Percentiles rank a stretch among this genome's conserved stretches.
phyloP scores from a whole-genome alignment of 805 yeast species.

The Saccharomycopsis sp. region DNA sequence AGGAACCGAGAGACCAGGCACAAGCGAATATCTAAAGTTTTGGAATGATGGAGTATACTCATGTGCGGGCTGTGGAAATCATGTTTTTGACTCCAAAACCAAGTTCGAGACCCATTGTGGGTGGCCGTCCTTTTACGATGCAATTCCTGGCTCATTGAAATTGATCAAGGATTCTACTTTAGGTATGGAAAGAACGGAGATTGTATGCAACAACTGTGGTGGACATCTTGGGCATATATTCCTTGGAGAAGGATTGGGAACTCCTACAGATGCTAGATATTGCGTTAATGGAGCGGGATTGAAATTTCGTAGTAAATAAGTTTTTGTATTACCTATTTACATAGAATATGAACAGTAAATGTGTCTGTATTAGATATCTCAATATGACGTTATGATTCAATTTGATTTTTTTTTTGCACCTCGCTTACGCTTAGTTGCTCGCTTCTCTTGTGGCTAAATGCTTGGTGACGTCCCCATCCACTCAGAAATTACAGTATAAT shows the following conservation, averaged over 20 bases:
- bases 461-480: too few species aligned
- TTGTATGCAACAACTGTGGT: slow-evolving; percentile 82
- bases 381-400: background rate
- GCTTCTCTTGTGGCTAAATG: too few species aligned
- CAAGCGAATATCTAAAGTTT: slow-evolving; percentile 38
- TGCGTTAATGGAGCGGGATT: slow-evolving; percentile 86
- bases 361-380: background rate
- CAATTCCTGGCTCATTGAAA: slow-evolving; percentile 70
- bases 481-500: too few species aligned
- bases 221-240: slow-evolving; percentile 96
- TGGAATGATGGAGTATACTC: slow-evolving; percentile 55
- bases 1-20: slow-evolving; percentile 39
- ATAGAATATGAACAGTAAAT: too few species aligned
- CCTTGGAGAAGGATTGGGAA: slow-evolving; percentile 83
- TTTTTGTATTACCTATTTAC: background rate
- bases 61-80: slow-evolving; percentile 82
- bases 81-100: slow-evolving; percentile 70
- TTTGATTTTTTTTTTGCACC: too few species aligned
- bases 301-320: slow-evolving; percentile 39
- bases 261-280: slow-evolving; percentile 88
- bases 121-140: slow-evolving; percentile 96
- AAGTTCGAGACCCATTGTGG: slow-evolving; percentile 93
- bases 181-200: slow-evolving; percentile 86
- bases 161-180: slow-evolving; percentile 51
- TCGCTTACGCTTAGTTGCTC: too few species aligned